A percentile compares a stretch with the other conserved stretches of the same genome.
Evolutionary conservation across 495 filamentous ascomycete species (phyloP).

Genomic region (Jackrogersella multiformis): DNA sequence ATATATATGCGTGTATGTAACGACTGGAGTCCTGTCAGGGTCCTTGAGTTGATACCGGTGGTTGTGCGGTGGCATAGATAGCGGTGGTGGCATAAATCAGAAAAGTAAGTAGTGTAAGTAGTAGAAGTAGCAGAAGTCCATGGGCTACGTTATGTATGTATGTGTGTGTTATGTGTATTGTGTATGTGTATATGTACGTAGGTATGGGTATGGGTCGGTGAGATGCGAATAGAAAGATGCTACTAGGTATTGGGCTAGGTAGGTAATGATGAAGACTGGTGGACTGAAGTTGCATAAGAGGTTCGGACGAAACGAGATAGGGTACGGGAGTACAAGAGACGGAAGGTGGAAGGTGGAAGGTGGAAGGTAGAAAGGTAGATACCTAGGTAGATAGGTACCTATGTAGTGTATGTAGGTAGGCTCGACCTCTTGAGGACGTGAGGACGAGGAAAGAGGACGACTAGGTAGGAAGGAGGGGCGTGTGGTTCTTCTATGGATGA

Average conservation of each 20-base stretch:
- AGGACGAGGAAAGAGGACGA: too few relatives aligned
- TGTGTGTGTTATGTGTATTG: conserved; percentile 6
- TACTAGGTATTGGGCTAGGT: too few relatives aligned
- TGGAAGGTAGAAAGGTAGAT: conserved; percentile 16
- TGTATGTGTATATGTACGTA: neutral
- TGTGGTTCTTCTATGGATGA: too few relatives aligned
- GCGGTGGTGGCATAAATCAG: conserved; percentile 8
- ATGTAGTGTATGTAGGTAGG: too few relatives aligned
- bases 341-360: conserved; percentile 12
- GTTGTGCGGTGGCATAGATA: too few relatives aligned
- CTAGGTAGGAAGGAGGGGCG: too few relatives aligned
- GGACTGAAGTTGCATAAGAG: conserved; percentile 19
- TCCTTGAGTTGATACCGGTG: conserved; percentile 1
- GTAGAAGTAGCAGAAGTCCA: conserved; percentile 1
- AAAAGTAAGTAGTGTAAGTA: conserved; percentile 9
- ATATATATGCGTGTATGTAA: conserved; percentile 21
- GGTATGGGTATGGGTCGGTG: conserved; percentile 20
- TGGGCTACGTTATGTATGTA: conserved; percentile 13
- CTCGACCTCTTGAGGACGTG: neutral
- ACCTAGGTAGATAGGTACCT: too few relatives aligned
- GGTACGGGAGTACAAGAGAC: conserved; percentile 24
- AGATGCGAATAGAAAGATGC: conserved; percentile 34
- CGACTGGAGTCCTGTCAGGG: conserved; percentile 36
- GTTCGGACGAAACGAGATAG: conserved; percentile 42
- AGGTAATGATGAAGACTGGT: conserved; percentile 13